Conservation (phyloP, 352 stramenopile genomes). For the Pythium monospermum region DNA sequence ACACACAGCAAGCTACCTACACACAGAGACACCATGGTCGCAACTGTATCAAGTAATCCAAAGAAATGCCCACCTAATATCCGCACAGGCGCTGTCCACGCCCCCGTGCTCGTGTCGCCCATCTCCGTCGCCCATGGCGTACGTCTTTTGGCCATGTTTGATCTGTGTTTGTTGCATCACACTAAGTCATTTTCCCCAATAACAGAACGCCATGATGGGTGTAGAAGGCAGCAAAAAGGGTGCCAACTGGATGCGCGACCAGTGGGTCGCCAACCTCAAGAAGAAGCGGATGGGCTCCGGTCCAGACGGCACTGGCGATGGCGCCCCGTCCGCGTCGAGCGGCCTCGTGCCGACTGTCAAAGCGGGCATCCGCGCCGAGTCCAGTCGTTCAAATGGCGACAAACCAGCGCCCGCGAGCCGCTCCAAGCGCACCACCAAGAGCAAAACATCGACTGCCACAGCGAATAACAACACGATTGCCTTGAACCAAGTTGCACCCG, state of each 20-base stretch:
- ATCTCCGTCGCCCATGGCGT: slow-evolving; percentile 31
- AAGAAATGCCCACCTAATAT: slow-evolving; percentile 32
- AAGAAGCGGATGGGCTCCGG: slow-evolving; percentile 51
- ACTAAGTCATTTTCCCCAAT: too few relatives aligned
- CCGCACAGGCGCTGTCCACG: slow-evolving; percentile 15
- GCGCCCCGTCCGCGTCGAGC: not conserved
- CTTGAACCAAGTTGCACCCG: not conserved
- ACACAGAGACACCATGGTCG: slow-evolving; percentile 3
- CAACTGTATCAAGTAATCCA: slow-evolving; percentile 1
- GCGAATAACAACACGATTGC: not conserved
- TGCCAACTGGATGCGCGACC: slow-evolving; percentile 67
- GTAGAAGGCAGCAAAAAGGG: slow-evolving; percentile 28
- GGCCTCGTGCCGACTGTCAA: slow-evolving; percentile 12
- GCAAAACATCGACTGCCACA: slow-evolving; percentile 10
- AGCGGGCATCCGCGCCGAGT: slow-evolving; percentile 15
- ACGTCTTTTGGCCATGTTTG: too few relatives aligned
- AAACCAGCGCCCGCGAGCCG: slow-evolving; percentile 4
- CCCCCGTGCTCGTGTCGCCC: slow-evolving; percentile 28
- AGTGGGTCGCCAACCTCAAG: slow-evolving; percentile 83
- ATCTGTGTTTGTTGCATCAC: too few relatives aligned
- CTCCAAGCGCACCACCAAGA: slow-evolving; percentile 12
- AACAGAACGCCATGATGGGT: slow-evolving; percentile 37
- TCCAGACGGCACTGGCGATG: not conserved
- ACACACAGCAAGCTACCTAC: not conserved
- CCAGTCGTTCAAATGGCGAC: not conserved